phyloP scores from a whole-genome alignment of 225 moss, liverwort and hornwort species.

The Takakia lepidozioides region DNA sequence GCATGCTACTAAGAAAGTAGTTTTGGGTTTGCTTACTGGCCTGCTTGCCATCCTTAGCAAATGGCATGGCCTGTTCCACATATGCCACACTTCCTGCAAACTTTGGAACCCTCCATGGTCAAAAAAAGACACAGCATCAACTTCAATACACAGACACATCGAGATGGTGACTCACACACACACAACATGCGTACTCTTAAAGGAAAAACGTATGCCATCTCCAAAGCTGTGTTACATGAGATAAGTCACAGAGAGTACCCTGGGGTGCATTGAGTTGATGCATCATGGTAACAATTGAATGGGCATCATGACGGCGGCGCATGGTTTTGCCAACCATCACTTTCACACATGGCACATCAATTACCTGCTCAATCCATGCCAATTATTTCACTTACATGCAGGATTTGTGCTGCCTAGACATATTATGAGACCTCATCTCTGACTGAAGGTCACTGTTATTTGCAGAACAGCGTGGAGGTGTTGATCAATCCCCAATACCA shows the following conservation, averaged over 20 bases:
- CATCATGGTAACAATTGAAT: constrained; percentile 59
- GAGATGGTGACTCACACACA: too few relatives aligned
- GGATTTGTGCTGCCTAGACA: too few relatives aligned
- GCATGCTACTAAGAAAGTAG: background rate
- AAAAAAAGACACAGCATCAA: background rate
- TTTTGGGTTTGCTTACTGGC: constrained; percentile 34
- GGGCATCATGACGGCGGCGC: constrained; percentile 74
- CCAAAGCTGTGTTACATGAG: too few relatives aligned
- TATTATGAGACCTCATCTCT: too few relatives aligned
- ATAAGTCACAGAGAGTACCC: constrained; percentile 39
- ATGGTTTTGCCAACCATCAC: constrained; percentile 71
- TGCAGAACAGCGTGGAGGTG: too few relatives aligned
- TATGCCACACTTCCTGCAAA: constrained; percentile 89
- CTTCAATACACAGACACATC: constrained; percentile 1
- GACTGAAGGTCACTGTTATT: too few relatives aligned
- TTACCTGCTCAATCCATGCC: constrained; percentile 69
- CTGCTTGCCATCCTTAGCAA: constrained; percentile 96
- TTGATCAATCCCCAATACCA: background rate
- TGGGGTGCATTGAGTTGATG: constrained; percentile 59
- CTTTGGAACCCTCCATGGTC: background rate
- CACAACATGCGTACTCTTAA: too few relatives aligned
- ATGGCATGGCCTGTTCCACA: constrained; percentile 93
- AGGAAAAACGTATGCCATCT: background rate
- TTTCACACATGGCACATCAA: constrained; percentile 86
- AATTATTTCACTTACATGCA: too few relatives aligned